phyloP scores from a whole-genome alignment of 78 protist species.

The Emiliania huxleyi region DNA sequence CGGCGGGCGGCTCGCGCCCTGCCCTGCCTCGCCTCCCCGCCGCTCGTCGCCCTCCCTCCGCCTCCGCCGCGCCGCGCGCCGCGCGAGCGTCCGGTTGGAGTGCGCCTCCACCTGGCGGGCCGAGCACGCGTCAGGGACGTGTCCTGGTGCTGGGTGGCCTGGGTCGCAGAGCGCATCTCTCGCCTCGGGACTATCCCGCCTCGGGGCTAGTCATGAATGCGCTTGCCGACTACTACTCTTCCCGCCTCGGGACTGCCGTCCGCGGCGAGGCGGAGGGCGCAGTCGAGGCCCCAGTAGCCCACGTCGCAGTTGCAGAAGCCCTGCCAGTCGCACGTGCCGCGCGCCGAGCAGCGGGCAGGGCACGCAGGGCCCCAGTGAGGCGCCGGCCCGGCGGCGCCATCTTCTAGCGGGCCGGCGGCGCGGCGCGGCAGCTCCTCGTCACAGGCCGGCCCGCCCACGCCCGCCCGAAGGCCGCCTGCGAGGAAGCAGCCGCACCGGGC shows the following conservation, averaged over 20 bases:
- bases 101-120: background rate
- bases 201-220: too few relatives aligned
- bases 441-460: background rate
- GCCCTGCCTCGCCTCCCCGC: too few relatives aligned
- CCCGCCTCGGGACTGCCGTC: too few relatives aligned
- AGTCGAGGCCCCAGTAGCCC: background rate
- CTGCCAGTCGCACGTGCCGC: background rate
- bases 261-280: background rate
- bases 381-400: too few relatives aligned
- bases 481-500: background rate
- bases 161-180: background rate
- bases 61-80: too few relatives aligned
- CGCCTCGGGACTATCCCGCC: too few relatives aligned
- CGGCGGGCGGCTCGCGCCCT: too few relatives aligned
- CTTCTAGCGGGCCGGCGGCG: background rate
- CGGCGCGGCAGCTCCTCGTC: background rate
- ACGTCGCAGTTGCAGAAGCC: slow-evolving; percentile 1
- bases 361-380: background rate
- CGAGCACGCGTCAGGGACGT: background rate
- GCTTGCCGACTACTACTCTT: too few relatives aligned
- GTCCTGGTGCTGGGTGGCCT: background rate
- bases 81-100: background rate
- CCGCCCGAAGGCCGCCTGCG: background rate
- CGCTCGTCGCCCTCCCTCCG: too few relatives aligned
- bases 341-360: background rate